Evolutionary conservation across 495 filamentous ascomycete genomes (phyloP).

Genomic region (Xylaria sp.): DNA sequence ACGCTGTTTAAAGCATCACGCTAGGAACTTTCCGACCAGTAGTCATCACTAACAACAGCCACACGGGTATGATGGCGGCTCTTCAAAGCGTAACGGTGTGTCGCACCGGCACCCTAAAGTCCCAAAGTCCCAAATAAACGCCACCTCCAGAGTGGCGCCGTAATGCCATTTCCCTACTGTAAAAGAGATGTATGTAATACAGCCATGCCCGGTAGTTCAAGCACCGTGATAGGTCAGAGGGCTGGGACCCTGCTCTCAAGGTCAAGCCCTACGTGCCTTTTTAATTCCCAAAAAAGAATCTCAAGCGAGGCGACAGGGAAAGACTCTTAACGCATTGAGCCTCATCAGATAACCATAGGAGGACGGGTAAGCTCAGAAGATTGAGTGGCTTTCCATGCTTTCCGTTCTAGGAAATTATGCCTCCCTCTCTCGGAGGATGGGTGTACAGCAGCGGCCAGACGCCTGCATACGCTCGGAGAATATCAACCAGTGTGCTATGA

Average conservation of each 20-base stretch:
- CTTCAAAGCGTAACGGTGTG: slow-evolving; percentile 12
- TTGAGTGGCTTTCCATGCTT: not conserved
- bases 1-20: slow-evolving; percentile 10
- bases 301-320: slow-evolving; percentile 9
- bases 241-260: not conserved
- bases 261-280: not conserved
- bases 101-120: slow-evolving; percentile 7
- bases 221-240: slow-evolving; percentile 16
- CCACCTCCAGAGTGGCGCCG: slow-evolving; percentile 29
- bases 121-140: slow-evolving; percentile 17
- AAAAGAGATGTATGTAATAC: not conserved
- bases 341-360: slow-evolving; percentile 7
- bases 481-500: slow-evolving; percentile 17
- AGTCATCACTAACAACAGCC: slow-evolving; percentile 8
- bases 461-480: slow-evolving; percentile 14
- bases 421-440: not conserved
- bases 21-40: slow-evolving; percentile 19
- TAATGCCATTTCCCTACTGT: not conserved
- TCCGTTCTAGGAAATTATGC: slow-evolving; percentile 25
- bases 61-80: slow-evolving; percentile 18
- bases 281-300: slow-evolving; percentile 22
- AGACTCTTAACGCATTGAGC: slow-evolving; percentile 23
- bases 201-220: not conserved
- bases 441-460: not conserved
- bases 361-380: slow-evolving; percentile 15